Base-by-base conservation (phyloP, 306 rosid species). In the Sicyos baderoa region DNA sequence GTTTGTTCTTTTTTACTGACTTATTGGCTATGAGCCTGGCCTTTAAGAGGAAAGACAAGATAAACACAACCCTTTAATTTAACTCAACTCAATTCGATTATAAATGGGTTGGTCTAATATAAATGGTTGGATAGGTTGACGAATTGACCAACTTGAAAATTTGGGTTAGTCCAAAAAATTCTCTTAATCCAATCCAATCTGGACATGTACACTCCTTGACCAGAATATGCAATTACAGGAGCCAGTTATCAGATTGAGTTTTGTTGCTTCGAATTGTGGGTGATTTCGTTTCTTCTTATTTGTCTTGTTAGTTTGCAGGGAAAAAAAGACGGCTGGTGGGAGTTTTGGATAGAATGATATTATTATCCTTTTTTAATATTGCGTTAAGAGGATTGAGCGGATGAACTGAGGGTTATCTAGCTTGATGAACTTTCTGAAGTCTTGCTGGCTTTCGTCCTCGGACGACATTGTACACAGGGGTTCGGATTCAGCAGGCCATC, bases 321-420 rank as follows among this genome's bases (percentile, higher is more conserved):
- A 5, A 37, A 37, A 37, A 45, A 14, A 44, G 10, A 23, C 27
- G 53, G 69, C 32, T 63, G 32, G 9, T 63, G 40, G 21, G 40
- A 45, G 50, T 53, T 71, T 71, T 72, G 52, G 60, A 68, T 72
- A 68, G 74, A 72, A 66, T 67, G 56, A 40, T 53, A 58, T 37
- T 69, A 74, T 71, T 89, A 88, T 86, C 86, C 91, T 73, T 81
- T 75, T 79, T 84, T 86, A 95, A 87, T 87, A 90, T 81, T 78
- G 86, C 83, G 79, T 80, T 75, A 63, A 71, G 86, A 84, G 78
- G 82, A 73, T 80, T 82, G 76, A 79, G 66, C 71, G 73, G 91
- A 88, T 85, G 97, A 91, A 85, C 89, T 91, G 97, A 91, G 96
- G 97, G 92, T 76, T 89, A 89, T 89, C 95, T 80, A 84, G 72